Evolutionary conservation across 2,329 filamentous ascomycete genomes (phyloP).

Genomic region (Paramyrothecium sp.): DNA sequence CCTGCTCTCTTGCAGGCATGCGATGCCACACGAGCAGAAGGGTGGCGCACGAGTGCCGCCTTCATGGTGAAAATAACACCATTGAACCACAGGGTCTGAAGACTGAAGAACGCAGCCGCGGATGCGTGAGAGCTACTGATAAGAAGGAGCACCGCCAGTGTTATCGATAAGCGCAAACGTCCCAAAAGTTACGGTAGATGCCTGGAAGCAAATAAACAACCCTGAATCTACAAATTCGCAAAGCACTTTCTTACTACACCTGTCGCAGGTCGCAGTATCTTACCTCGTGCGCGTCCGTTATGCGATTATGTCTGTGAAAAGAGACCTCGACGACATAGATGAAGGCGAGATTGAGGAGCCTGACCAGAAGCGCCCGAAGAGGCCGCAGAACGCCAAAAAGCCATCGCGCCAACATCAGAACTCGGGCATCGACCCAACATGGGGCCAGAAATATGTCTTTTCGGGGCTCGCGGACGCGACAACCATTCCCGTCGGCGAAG

Average conservation of each 20-base stretch:
- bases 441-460: constrained; percentile 72
- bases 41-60: constrained; percentile 23
- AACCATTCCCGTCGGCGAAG: constrained; percentile 47
- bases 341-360: constrained; percentile 22
- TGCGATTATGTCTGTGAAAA: constrained; percentile 31
- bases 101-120: not conserved
- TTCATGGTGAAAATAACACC: constrained; percentile 26
- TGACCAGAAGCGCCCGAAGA: constrained; percentile 19
- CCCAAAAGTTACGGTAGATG: not conserved
- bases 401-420: constrained; percentile 35
- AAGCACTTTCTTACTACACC: too few species aligned
- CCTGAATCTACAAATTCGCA: not conserved
- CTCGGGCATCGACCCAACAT: constrained; percentile 58
- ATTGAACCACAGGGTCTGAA: constrained; percentile 10
- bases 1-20: constrained; percentile 2
- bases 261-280: too few species aligned
- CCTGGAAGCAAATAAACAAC: not conserved
- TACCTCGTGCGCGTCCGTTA: not conserved
- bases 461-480: constrained; percentile 56
- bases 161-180: not conserved
- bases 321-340: constrained; percentile 27
- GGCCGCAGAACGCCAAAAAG: constrained; percentile 20
- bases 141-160: not conserved
- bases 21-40: constrained; percentile 8
- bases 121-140: not conserved